Conservation (phyloP, 805 yeast species). For the Schizosaccharomyces pombe region DNA sequence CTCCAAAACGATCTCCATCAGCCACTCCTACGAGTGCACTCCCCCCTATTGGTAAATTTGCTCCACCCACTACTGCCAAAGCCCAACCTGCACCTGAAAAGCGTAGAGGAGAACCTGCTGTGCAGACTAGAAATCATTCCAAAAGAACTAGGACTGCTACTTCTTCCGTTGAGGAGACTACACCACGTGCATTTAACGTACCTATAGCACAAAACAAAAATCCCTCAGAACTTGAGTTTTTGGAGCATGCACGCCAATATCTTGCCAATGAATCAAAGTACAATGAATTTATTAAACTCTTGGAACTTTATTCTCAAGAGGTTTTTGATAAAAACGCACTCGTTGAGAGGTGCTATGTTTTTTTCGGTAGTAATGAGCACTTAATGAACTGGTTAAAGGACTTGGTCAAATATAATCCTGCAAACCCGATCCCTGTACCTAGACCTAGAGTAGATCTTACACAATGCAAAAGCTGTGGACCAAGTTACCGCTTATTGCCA, state of each 20-base stretch:
- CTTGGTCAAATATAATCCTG: constrained; percentile 72
- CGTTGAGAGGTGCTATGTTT: constrained; percentile 64
- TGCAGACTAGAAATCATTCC: constrained; percentile 27
- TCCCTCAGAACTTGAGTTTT: constrained; percentile 68
- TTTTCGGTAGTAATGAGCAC: constrained; percentile 59
- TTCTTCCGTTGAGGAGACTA: not conserved
- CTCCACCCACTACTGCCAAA: constrained; percentile 26
- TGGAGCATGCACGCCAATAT: constrained; percentile 73
- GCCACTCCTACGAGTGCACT: constrained; percentile 23
- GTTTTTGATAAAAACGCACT: constrained; percentile 63
- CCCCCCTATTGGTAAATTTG: constrained; percentile 78
- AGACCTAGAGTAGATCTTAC: constrained; percentile 80
- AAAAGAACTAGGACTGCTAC: constrained; percentile 57
- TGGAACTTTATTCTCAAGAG: constrained; percentile 75
- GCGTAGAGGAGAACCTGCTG: constrained; percentile 7
- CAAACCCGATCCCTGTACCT: constrained; percentile 61
- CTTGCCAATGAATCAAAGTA: constrained; percentile 76
- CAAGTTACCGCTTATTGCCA: constrained; percentile 79
- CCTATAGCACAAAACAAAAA: not conserved
- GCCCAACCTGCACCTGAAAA: constrained; percentile 12
- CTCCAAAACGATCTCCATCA: constrained; percentile 5
- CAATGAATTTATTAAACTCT: constrained; percentile 71
- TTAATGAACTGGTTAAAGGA: constrained; percentile 74
- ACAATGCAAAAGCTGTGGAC: constrained; percentile 64
- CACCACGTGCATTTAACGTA: not conserved